These are phyloP conservation scores for Knufia fluminis DNA, from an alignment of 2,329 filamentous ascomycete genomes.

Conservation along the genomic window DNA sequence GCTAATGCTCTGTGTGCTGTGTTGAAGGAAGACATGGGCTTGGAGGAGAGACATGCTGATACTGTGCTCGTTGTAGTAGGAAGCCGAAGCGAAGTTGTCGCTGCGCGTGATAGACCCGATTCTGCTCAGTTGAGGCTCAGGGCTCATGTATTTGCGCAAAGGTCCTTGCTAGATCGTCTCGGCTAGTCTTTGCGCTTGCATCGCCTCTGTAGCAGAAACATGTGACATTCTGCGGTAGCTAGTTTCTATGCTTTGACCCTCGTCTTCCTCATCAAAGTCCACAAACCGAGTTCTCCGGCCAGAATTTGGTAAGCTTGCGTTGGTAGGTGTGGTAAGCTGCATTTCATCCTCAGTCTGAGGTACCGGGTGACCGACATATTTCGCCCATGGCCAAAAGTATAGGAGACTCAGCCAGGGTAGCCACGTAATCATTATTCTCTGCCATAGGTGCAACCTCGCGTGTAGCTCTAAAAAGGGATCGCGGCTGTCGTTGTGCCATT, in stretches of 20 bases:
- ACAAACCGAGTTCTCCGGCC: not conserved
- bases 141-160: no score
- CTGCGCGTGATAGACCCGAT: not conserved
- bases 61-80: slow-evolving; percentile 5
- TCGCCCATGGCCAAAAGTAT: slow-evolving; percentile 9
- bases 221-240: slow-evolving; percentile 1
- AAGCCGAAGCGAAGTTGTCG: slow-evolving; percentile 1
- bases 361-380: not conserved
- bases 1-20: not conserved
- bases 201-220: slow-evolving; percentile 2
- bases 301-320: not conserved
- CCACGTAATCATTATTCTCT: slow-evolving; percentile 10
- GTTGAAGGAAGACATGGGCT: not conserved
- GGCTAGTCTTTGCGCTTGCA: not conserved
- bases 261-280: not conserved
- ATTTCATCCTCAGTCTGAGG: not conserved
- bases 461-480: not conserved
- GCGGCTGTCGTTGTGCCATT: not conserved
- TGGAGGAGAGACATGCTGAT: slow-evolving; percentile 4
- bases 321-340: not conserved
- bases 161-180: not conserved
- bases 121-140: no score
- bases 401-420: slow-evolving; percentile 14
- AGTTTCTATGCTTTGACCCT: not conserved
- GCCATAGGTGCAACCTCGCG: not conserved